Base-by-base conservation (phyloP, 352 stramenopile genomes). In the Globisporangium spiculum region DNA sequence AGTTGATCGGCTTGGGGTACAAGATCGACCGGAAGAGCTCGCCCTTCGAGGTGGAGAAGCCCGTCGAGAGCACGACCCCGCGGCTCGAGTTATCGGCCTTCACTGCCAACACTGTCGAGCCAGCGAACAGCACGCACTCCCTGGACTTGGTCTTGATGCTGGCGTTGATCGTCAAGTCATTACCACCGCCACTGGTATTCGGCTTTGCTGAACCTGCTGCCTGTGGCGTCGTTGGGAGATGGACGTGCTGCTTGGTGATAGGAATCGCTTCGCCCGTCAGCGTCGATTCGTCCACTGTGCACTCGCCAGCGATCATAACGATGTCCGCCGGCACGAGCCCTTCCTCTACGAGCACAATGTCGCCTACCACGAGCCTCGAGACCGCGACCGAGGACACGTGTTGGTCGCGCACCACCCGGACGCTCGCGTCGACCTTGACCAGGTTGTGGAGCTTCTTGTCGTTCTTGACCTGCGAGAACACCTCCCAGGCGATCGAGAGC, bases 251-350 rank as follows among this genome's bases (percentile, higher is more conserved):
- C 61, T 94, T 92, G 6, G 77, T 86, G 50, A 93, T 84, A 4
- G 86, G 86, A n/a, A 94, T 88, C n/a, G 85, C 83, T 65, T 94
- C 86, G 0, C 86, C 86, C 16, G 86, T 94, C n/a, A 94, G 77
- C 50, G 83, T 90, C 1, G 86, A 78, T 73, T 94, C 86, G 57
- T 94, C 86, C 20, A 74, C 83, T 30, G 80, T 88, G 36, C 86
- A 94, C 57, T 91, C 80, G 10, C 86, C 86, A 3, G 73, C 72
- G 12, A 94, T 32, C 10, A 94, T 55, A 2, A 90, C 73, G 2
- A 94, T 72, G 66, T 94, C 86, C 0, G 83, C 86, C 0, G 83
- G 72, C 26, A 93, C 77, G 16, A 90, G 63, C 1, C 82, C 83
- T 76, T 88, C 75, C 57, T 90, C 79, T 5, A 94, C 70, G 14